phyloP scores from a whole-genome alignment of 2,329 filamentous ascomycete genomes.

The Hypoxylon sp. region DNA sequence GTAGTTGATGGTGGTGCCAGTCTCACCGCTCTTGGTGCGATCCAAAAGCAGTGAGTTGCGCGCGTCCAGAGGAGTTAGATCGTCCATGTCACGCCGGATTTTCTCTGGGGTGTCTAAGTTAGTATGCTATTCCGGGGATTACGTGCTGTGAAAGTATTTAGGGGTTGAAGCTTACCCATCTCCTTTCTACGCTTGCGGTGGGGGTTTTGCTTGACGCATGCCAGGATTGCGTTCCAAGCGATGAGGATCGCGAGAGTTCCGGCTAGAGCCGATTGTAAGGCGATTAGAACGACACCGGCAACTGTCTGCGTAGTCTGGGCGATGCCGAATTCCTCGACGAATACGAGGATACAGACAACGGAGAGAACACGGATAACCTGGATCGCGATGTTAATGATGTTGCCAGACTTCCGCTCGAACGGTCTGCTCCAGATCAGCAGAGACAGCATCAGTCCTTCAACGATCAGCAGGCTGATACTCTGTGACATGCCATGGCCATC shows the following conservation, averaged over 20 bases:
- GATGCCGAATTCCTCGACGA: constrained; percentile 93
- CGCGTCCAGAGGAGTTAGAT: constrained; percentile 87
- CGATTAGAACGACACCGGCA: constrained; percentile 92
- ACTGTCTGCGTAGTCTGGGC: constrained; percentile 93
- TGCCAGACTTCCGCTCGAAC: constrained; percentile 87
- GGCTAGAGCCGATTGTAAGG: constrained; percentile 88
- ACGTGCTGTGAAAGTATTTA: constrained; percentile 25
- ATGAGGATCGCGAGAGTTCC: constrained; percentile 89
- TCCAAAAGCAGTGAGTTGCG: constrained; percentile 88
- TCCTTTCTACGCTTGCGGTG: constrained; percentile 91
- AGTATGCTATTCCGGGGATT: constrained; percentile 56
- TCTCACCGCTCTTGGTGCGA: constrained; percentile 57
- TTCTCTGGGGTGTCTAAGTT: constrained; percentile 80
- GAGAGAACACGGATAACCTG: constrained; percentile 91
- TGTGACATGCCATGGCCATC: constrained; percentile 90
- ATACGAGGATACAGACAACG: constrained; percentile 89
- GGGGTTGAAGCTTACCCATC: constrained; percentile 74
- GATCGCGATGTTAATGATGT: constrained; percentile 94
- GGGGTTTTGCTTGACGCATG: constrained; percentile 88
- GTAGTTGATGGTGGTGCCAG: constrained; percentile 60
- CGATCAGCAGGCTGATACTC: constrained; percentile 81
- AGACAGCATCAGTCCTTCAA: constrained; percentile 84
- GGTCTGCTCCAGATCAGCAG: constrained; percentile 88
- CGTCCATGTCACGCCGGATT: constrained; percentile 81
- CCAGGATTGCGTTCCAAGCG: constrained; percentile 86